These are phyloP conservation scores for Urtica urens DNA, from an alignment of 306 rosid genomes.

Conservation along the genomic window DNA sequence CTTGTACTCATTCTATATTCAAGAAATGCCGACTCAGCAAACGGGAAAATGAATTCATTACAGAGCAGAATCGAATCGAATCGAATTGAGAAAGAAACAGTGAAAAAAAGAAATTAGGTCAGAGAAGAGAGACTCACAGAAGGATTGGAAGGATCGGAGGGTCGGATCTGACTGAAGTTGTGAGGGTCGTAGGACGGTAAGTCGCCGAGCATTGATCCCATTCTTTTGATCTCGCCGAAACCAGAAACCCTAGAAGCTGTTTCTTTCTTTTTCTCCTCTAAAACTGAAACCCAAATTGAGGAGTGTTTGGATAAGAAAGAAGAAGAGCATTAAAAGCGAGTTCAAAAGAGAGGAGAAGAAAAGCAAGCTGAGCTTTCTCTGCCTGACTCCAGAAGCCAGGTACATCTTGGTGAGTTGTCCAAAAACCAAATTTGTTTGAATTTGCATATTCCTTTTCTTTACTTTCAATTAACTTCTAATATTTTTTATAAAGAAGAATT, in stretches of 20 bases:
- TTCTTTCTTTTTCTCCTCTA: background rate
- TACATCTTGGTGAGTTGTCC: background rate
- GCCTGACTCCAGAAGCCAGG: too few species aligned
- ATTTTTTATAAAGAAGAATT: too few species aligned
- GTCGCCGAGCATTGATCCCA: slow-evolving; percentile 82
- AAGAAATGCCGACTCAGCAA: too few species aligned
- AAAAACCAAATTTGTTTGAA: too few species aligned
- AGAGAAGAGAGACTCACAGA: slow-evolving; percentile 46
- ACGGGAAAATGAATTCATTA: too few species aligned
- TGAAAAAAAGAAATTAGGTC: slow-evolving; percentile 4
- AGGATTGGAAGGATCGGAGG: slow-evolving; percentile 75
- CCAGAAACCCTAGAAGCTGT: too few species aligned
- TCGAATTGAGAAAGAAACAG: slow-evolving; percentile 12
- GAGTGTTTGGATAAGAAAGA: background rate
- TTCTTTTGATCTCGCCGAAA: slow-evolving; percentile 7
- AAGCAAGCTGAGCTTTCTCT: background rate
- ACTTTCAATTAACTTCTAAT: too few species aligned
- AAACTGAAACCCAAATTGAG: background rate
- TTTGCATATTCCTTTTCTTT: too few species aligned
- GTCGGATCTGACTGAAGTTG: slow-evolving; percentile 89
- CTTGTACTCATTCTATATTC: too few species aligned
- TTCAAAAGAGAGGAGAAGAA: background rate
- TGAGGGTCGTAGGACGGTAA: slow-evolving; percentile 85
- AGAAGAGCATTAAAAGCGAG: background rate
- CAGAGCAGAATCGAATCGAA: too few species aligned